Percentiles rank a stretch among this genome's conserved stretches.
These are phyloP conservation scores for Kodamaea leandrae DNA, from an alignment of 805 yeast species.

Conservation along the genomic window DNA sequence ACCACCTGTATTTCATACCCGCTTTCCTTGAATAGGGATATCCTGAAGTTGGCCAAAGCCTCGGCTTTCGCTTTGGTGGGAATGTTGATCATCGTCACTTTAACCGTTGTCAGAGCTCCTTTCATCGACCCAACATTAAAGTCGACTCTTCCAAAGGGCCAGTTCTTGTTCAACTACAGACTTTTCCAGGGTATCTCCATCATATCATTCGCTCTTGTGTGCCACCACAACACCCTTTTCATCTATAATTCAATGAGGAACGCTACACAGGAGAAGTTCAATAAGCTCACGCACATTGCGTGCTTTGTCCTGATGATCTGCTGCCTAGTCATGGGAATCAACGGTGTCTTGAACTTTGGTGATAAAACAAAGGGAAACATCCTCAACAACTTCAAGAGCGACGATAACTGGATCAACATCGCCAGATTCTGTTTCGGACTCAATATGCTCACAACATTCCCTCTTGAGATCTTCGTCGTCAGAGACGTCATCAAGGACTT, in stretches of 20 bases:
- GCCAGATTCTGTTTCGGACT: constrained; percentile 91
- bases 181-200: constrained; percentile 91
- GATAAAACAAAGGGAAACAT: constrained; percentile 82
- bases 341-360: constrained; percentile 75
- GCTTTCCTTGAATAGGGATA: constrained; percentile 73
- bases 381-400: constrained; percentile 77
- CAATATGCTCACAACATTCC: constrained; percentile 90
- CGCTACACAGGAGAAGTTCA: constrained; percentile 74
- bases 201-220: constrained; percentile 90
- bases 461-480: constrained; percentile 85
- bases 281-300: constrained; percentile 76
- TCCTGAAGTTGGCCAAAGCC: constrained; percentile 82
- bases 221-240: constrained; percentile 91
- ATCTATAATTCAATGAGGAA: constrained; percentile 79
- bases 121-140: constrained; percentile 45
- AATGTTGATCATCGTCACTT: constrained; percentile 73
- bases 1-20: constrained; percentile 79
- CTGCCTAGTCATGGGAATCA: constrained; percentile 73
- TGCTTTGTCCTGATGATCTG: constrained; percentile 78
- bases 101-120: constrained; percentile 77
- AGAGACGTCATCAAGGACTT: constrained; percentile 81
- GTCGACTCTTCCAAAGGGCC: constrained; percentile 44
- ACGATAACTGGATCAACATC: constrained; percentile 72
- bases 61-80: constrained; percentile 82
- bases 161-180: constrained; percentile 56